phyloP scores from a whole-genome alignment of 495 filamentous ascomycete genomes.

The Aspergillus nidulans region DNA sequence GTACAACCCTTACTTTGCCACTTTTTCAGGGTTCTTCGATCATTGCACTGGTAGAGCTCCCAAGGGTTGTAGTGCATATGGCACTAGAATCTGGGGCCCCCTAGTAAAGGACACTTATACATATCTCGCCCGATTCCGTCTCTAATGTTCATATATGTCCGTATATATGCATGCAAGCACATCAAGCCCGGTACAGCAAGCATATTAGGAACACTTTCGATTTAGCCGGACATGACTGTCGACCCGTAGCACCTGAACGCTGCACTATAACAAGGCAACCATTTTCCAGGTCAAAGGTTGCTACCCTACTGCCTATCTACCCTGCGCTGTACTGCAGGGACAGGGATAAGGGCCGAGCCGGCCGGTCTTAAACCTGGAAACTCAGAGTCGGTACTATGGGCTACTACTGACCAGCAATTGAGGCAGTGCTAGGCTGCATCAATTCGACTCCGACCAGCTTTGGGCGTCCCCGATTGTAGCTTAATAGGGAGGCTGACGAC shows the following conservation, averaged over 20 bases:
- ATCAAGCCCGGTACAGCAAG: not conserved
- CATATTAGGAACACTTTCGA: not conserved
- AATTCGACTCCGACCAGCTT: not conserved
- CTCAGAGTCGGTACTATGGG: not conserved
- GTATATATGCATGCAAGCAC: not conserved
- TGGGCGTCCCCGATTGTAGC: not conserved
- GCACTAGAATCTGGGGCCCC: not conserved
- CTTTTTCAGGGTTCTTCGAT: no score
- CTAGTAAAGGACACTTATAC: not conserved
- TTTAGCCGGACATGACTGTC: not conserved
- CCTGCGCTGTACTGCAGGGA: not conserved
- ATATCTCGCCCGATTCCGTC: not conserved
- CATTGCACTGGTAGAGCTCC: not conserved
- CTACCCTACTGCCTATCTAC: no score
- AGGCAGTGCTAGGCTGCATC: slow-evolving; percentile 9
- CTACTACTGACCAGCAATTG: not conserved
- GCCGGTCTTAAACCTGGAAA: not conserved
- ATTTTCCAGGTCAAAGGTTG: not conserved
- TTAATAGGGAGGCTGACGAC: not conserved
- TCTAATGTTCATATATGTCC: not conserved
- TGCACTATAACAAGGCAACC: not conserved
- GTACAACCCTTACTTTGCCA: no score
- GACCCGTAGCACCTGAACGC: no score
- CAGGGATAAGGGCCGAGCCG: not conserved
- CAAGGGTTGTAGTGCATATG: not conserved